phyloP scores from a whole-genome alignment of 1,284 basidiomycete species.

The Fomitopsis pinicola region DNA sequence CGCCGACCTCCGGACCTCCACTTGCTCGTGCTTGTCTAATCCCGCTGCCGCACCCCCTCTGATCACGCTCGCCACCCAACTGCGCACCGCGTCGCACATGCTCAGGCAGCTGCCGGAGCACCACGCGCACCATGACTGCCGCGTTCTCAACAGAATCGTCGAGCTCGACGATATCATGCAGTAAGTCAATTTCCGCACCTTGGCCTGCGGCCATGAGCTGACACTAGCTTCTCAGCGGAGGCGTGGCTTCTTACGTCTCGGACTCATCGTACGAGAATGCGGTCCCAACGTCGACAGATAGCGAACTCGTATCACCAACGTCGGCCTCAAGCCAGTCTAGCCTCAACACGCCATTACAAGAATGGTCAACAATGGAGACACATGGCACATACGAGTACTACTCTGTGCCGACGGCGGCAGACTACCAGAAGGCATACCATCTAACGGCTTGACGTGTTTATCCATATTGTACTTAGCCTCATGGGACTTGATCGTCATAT shows the following conservation, averaged over 20 bases:
- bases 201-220: background rate
- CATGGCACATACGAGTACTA: slow-evolving; percentile 65
- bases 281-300: slow-evolving; percentile 53
- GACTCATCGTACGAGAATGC: slow-evolving; percentile 34
- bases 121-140: slow-evolving; percentile 46
- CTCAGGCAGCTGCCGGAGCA: slow-evolving; percentile 63
- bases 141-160: slow-evolving; percentile 53
- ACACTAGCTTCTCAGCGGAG: slow-evolving; percentile 31
- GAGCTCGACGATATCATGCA: slow-evolving; percentile 63
- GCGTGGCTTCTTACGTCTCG: slow-evolving; percentile 37
- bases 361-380: slow-evolving; percentile 50
- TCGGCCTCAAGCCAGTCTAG: slow-evolving; percentile 57
- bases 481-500: background rate
- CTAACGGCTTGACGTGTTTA: slow-evolving; percentile 15
- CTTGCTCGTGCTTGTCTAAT: slow-evolving; percentile 61
- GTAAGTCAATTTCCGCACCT: slow-evolving; percentile 39
- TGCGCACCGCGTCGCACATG: slow-evolving; percentile 51
- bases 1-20: slow-evolving; percentile 34
- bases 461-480: background rate
- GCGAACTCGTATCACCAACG: slow-evolving; percentile 64
- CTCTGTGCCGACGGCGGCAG: slow-evolving; percentile 38
- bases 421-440: slow-evolving; percentile 29
- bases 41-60: slow-evolving; percentile 55
- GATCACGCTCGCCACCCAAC: slow-evolving; percentile 57
- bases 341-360: slow-evolving; percentile 19